phyloP scores from a whole-genome alignment of 257 asterid genomes.

The Vinca minor region DNA sequence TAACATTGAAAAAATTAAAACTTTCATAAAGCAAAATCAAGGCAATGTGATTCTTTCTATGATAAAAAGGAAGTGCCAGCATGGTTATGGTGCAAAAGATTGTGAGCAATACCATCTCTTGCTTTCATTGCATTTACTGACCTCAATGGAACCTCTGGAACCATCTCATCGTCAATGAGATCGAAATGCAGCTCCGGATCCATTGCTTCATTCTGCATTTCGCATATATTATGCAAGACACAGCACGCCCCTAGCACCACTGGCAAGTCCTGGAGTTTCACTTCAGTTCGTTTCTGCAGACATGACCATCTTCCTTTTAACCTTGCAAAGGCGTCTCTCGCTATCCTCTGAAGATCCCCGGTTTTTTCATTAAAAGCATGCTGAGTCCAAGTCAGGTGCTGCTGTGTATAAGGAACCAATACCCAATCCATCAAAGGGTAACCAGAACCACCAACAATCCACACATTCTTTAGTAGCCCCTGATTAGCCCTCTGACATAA shows the following conservation, averaged over 20 bases:
- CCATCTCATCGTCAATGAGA: slow-evolving; percentile 76
- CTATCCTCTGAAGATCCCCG: slow-evolving; percentile 46
- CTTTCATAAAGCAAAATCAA: no score
- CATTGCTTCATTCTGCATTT: slow-evolving; percentile 55
- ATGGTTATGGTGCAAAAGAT: slow-evolving; percentile 78
- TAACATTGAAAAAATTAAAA: slow-evolving; percentile 11
- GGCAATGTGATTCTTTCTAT: slow-evolving; percentile 14
- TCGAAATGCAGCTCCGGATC: slow-evolving; percentile 44
- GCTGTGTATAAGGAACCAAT: slow-evolving; percentile 82
- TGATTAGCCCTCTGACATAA: slow-evolving; percentile 63
- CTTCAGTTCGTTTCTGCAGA: slow-evolving; percentile 79
- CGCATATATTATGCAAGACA: slow-evolving; percentile 85
- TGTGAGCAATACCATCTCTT: slow-evolving; percentile 75
- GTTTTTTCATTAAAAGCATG: slow-evolving; percentile 83
- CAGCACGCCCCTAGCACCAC: slow-evolving; percentile 93
- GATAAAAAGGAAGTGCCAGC: slow-evolving; percentile 81
- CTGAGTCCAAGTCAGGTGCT: slow-evolving; percentile 78
- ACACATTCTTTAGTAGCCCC: slow-evolving; percentile 55
- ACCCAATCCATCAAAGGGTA: slow-evolving; percentile 87
- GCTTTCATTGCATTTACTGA: slow-evolving; percentile 59
- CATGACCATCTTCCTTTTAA: slow-evolving; percentile 88
- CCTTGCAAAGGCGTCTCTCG: slow-evolving; percentile 54
- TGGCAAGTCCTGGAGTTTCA: slow-evolving; percentile 80
- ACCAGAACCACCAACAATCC: slow-evolving; percentile 74
- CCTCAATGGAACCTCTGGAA: slow-evolving; percentile 60